Base-by-base conservation (phyloP, 2,329 filamentous ascomycete species). In the Zalaria sp. region DNA sequence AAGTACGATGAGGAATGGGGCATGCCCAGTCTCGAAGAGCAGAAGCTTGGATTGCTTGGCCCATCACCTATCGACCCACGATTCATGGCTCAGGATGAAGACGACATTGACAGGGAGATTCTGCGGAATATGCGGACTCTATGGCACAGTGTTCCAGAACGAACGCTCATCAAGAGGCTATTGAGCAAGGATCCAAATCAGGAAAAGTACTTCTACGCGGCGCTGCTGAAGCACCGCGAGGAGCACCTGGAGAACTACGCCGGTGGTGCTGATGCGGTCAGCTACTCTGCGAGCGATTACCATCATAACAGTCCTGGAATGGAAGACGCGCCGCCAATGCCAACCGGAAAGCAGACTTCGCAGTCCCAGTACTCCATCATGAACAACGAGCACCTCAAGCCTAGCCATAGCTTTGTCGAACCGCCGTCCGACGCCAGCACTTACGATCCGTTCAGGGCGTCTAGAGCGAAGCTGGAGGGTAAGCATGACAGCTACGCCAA, bases 131-230 rank as follows among this genome's bases (percentile, higher is more conserved):
- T 98, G 48, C 81, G 83, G 45, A 89, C 87, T 2, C 72, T 96
- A 53, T 96, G 87, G 88, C 88, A 96, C 64, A 83, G 80, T 51
- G 81, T 85, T 49, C 76, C 75, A 29, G 82, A 89, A 50, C 74
- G 81, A 27, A 72, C 79, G 11, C 63, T 96, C 25, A 71, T 81
- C 25, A 67, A 76, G 42, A 81, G 78, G 53, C 68, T 96, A n/a
- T 50, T 66, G 41, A 66, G 59, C 49, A 53, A 60, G 35, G 65
- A 69, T 51, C 62, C 75, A 4, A 96, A 93, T 49, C 85, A 94
- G 42, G 87, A 95, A 57, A 93, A 94, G 56, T 73, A 89, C 50
- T 95, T 96, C 60, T 98, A 96, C 60, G 82, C 79, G 61, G 73
- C 93, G 18, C 72, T 98, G 5, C 64, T 81, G 49, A 82, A 81